Evolutionary conservation across 1,139 yeast species (phyloP).

Genomic region (Candida sp.): DNA sequence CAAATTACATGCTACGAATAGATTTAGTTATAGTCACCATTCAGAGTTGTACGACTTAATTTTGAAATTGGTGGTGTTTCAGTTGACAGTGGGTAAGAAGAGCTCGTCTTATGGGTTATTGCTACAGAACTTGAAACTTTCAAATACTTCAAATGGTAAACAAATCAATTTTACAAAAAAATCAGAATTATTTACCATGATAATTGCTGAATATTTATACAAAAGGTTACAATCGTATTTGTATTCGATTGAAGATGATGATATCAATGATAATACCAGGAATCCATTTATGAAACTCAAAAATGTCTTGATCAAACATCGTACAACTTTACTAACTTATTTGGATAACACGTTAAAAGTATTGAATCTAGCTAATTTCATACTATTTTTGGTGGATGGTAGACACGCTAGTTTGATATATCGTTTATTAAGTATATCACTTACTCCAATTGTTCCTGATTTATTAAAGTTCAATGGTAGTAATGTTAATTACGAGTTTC

Average conservation of each 20-base stretch:
- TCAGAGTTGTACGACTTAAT: slow-evolving; percentile 55
- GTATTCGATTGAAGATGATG: slow-evolving; percentile 31
- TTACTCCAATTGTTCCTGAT: slow-evolving; percentile 50
- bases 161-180: slow-evolving; percentile 37
- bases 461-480: slow-evolving; percentile 57
- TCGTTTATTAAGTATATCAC: slow-evolving; percentile 55
- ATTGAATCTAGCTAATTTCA: slow-evolving; percentile 36
- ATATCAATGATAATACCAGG: background rate
- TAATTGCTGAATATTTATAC: slow-evolving; percentile 54
- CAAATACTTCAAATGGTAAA: slow-evolving; percentile 30
- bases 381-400: slow-evolving; percentile 60
- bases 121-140: slow-evolving; percentile 60
- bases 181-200: slow-evolving; percentile 41
- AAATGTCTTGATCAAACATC: slow-evolving; percentile 12
- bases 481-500: slow-evolving; percentile 80
- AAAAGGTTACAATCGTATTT: slow-evolving; percentile 48
- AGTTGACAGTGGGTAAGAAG: slow-evolving; percentile 69
- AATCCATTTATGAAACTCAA: slow-evolving; percentile 9
- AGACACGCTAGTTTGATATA: slow-evolving; percentile 58
- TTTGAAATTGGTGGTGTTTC: slow-evolving; percentile 58
- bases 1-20: slow-evolving; percentile 28
- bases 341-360: slow-evolving; percentile 42
- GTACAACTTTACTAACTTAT: slow-evolving; percentile 28
- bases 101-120: slow-evolving; percentile 75
- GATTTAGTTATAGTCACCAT: slow-evolving; percentile 46